Evolutionary conservation across 345 rosid genomes (phyloP).

Genomic region (Turritis glabra): DNA sequence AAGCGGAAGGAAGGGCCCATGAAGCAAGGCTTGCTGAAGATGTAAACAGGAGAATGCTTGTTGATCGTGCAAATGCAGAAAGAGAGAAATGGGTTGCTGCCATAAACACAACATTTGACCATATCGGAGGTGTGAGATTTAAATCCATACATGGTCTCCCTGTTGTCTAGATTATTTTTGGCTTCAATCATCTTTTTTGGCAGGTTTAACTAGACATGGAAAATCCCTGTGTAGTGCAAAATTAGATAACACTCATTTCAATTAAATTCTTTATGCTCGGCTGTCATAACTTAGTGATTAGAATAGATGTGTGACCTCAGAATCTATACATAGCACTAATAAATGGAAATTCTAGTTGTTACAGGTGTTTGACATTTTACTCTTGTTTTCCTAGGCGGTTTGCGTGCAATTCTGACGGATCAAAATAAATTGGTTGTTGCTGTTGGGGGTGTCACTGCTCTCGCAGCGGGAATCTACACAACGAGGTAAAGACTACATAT

Average conservation of each 20-base stretch:
- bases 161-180: background rate
- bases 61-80: slow-evolving; percentile 98
- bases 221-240: slow-evolving; percentile 1
- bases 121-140: slow-evolving; percentile 75
- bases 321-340: slow-evolving; percentile 3
- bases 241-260: background rate
- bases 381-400: slow-evolving; percentile 64
- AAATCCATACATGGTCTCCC: background rate
- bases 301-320: background rate
- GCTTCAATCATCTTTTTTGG: background rate
- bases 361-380: slow-evolving; percentile 22
- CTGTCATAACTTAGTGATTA: background rate
- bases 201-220: background rate
- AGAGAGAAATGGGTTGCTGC: slow-evolving; percentile 98
- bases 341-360: background rate
- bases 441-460: slow-evolving; percentile 97
- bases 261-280: background rate
- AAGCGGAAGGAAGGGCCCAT: slow-evolving; percentile 98
- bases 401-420: slow-evolving; percentile 90
- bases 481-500: slow-evolving; percentile 61
- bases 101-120: slow-evolving; percentile 93
- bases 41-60: slow-evolving; percentile 82
- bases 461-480: slow-evolving; percentile 95
- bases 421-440: slow-evolving; percentile 93
- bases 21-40: slow-evolving; percentile 98